Base-by-base conservation (phyloP, 2,329 filamentous ascomycete species). In the Penicillium sp. region DNA sequence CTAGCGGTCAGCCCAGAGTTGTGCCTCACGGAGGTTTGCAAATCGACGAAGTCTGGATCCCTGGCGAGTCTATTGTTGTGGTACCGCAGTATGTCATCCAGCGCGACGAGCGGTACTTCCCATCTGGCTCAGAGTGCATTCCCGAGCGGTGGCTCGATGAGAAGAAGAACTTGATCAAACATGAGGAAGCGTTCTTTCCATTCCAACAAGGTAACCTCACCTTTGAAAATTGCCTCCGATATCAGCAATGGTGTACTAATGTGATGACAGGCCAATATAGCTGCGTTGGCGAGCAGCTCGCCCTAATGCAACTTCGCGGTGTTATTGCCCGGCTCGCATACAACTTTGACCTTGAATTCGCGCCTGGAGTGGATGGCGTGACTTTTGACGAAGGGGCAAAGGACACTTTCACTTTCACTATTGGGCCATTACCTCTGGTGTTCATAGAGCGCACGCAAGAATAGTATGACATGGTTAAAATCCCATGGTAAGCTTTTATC, bases 1-100 rank as follows among this genome's bases (percentile, higher is more conserved):
- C 71, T 7, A 64, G 62, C 1, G 70, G 70, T 11, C 60, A 54
- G 9, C 60, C 60, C 8, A 71, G 75, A 8, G 62, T 71, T 7
- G 78, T 75, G 1, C 75, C 76, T 3, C 19, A 54, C 1, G 43
- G 59, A 16, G 59, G 59, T 8, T 11, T 65, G 2, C 39, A 44
- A 3, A 54, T 75, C 11, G 71, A 72, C 39, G 70, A 70, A 40
- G 55, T 63, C 4, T 61, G 56, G 44, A 71, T 75, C n/a, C 72
- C 72, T 0, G 72, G 71, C 3, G 48, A 70, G 42, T 59, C 56
- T 3, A 66, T 65, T 37, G 64, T 67, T 2, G 59, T 64, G 11
- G 58, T 65, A 8, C 64, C 56, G 1, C 45, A 53, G 5, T 56
- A 65, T 13, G 5, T 58, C 2, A 63, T 75, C 8, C 70, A 73